Conservation (phyloP, 495 filamentous ascomycete genomes). For the Aspergillus cristatus region DNA sequence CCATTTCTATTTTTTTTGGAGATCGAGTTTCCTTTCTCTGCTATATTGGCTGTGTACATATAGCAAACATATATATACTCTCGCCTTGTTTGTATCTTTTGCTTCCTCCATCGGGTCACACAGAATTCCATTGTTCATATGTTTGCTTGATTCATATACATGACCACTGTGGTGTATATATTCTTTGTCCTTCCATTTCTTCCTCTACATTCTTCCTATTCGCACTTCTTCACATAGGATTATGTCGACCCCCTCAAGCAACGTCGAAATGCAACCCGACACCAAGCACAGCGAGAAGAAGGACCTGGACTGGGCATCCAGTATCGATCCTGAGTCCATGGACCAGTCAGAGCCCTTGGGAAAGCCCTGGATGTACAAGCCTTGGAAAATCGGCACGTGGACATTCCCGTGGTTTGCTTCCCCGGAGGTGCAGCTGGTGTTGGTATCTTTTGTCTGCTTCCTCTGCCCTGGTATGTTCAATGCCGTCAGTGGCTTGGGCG, state of each 20-base stretch:
- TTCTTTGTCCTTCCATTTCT: neutral
- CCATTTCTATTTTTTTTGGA: too few relatives aligned
- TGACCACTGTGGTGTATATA: neutral
- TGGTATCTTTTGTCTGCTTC: slow-evolving; percentile 83
- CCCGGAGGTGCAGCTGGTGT: slow-evolving; percentile 59
- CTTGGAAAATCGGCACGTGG: slow-evolving; percentile 42
- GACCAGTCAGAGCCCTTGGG: slow-evolving; percentile 21
- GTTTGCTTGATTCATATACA: neutral
- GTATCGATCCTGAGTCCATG: slow-evolving; percentile 17
- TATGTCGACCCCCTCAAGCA: slow-evolving; percentile 1
- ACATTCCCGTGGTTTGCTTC: slow-evolving; percentile 66
- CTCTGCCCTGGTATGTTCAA: slow-evolving; percentile 86
- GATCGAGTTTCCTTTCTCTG: too few relatives aligned
- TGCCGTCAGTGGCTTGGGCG: slow-evolving; percentile 66
- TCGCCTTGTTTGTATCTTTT: too few relatives aligned
- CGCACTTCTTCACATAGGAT: slow-evolving; percentile 2
- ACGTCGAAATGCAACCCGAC: neutral
- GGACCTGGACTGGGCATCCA: too few relatives aligned
- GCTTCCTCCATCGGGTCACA: neutral
- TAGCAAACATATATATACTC: too few relatives aligned
- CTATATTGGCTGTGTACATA: too few relatives aligned
- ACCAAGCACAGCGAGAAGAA: neutral
- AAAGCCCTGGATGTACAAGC: slow-evolving; percentile 61
- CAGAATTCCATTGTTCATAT: neutral
- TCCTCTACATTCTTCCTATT: slow-evolving; percentile 7